Evolutionary conservation across 192 early-diverging fungal species (phyloP).

Genomic region (Coemansia reversa): DNA sequence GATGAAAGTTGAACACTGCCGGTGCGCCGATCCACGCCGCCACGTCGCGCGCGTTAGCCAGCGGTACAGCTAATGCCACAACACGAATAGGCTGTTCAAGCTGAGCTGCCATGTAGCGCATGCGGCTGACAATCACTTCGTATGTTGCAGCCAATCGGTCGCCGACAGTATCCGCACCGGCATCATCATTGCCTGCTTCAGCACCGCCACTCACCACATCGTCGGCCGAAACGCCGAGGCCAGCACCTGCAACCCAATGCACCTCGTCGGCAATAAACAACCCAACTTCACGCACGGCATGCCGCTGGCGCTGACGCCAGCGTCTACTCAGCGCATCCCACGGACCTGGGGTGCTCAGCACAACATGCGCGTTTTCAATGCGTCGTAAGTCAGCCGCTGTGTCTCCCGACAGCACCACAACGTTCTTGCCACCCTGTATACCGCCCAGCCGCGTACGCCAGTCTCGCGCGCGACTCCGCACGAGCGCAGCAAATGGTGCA

Average conservation of each 20-base stretch:
- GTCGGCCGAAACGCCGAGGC: conserved; percentile 66
- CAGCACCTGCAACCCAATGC: conserved; percentile 88
- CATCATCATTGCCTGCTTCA: conserved; percentile 89
- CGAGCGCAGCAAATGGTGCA: conserved; percentile 84
- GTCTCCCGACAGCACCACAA: conserved; percentile 90
- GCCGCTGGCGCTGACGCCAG: conserved; percentile 95
- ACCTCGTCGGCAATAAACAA: conserved; percentile 93
- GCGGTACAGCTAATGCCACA: conserved; percentile 81
- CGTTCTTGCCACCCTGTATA: conserved; percentile 82
- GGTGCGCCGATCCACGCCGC: conserved; percentile 96
- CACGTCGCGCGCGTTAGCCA: conserved; percentile 97
- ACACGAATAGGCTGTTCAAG: conserved; percentile 84
- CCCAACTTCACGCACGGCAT: conserved; percentile 85
- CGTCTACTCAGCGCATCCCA: conserved; percentile 95
- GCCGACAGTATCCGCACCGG: conserved; percentile 61
- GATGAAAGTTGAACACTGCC: conserved; percentile 92
- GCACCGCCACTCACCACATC: conserved; percentile 65
- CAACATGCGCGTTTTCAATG: conserved; percentile 87
- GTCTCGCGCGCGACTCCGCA: conserved; percentile 69
- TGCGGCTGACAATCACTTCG: conserved; percentile 90
- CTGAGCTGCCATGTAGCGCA: conserved; percentile 88
- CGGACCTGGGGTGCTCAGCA: conserved; percentile 83
- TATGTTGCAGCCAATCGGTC: conserved; percentile 74
- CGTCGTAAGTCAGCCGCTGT: conserved; percentile 84
- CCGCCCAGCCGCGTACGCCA: conserved; percentile 82